These are phyloP conservation scores for Penicillium taxi DNA, from an alignment of 495 filamentous ascomycete species.

Conservation along the genomic window DNA sequence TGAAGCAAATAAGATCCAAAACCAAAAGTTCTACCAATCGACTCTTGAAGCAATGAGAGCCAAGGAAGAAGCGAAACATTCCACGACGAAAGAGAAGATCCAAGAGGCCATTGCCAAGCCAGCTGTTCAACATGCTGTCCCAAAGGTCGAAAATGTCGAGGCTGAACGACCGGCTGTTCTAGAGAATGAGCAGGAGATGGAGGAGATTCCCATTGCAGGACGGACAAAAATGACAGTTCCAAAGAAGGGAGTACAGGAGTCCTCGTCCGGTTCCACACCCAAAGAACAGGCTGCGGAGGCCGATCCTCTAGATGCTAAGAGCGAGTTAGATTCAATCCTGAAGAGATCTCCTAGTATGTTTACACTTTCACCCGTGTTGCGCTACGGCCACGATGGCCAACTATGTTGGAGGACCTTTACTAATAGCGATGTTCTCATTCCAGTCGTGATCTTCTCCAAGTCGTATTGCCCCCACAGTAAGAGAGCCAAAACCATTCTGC, in stretches of 20 bases:
- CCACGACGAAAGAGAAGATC: slow-evolving; percentile 18
- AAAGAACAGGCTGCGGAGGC: slow-evolving; percentile 13
- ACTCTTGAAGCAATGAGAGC: slow-evolving; percentile 43
- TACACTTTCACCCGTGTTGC: slow-evolving; percentile 1
- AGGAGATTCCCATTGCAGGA: slow-evolving; percentile 54
- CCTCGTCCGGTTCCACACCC: neutral
- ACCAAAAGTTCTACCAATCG: slow-evolving; percentile 43
- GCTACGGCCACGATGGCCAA: neutral
- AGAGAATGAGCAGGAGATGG: slow-evolving; percentile 14
- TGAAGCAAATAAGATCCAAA: slow-evolving; percentile 35
- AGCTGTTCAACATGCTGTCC: slow-evolving; percentile 25
- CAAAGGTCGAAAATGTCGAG: slow-evolving; percentile 27
- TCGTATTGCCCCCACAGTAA: slow-evolving; percentile 80
- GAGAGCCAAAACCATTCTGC: slow-evolving; percentile 72
- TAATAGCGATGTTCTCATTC: slow-evolving; percentile 13
- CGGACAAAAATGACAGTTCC: slow-evolving; percentile 54
- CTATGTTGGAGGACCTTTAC: neutral
- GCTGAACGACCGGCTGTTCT: slow-evolving; percentile 45
- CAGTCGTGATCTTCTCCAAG: slow-evolving; percentile 94
- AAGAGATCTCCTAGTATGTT: slow-evolving; percentile 72
- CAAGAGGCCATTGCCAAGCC: slow-evolving; percentile 30
- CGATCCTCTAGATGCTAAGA: slow-evolving; percentile 30
- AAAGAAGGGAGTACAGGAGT: slow-evolving; percentile 19
- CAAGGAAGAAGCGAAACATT: slow-evolving; percentile 25
- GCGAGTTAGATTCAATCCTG: slow-evolving; percentile 64